phyloP scores from a whole-genome alignment of 345 rosid genomes.

The Arabis alpina region DNA sequence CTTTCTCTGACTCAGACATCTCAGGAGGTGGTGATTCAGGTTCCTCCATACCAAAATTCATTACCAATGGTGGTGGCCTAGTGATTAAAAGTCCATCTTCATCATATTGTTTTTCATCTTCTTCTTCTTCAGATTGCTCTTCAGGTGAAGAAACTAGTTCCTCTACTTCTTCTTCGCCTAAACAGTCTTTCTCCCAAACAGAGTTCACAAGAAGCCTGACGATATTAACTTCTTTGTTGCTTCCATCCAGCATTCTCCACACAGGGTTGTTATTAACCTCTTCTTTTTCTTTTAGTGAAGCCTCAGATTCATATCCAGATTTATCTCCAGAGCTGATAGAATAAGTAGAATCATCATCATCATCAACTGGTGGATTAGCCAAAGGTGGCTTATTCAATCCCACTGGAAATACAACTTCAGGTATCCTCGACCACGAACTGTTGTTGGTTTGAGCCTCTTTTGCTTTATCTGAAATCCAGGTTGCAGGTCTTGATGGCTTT shows the following conservation, averaged over 20 bases:
- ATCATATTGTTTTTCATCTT: conserved; percentile 27
- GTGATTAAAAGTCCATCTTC: conserved; percentile 34
- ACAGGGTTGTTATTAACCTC: conserved; percentile 6
- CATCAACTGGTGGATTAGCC: conserved; percentile 24
- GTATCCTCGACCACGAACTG: conserved; percentile 5
- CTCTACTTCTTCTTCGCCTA: conserved; percentile 21
- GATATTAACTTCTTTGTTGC: conserved; percentile 35
- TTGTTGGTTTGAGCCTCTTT: conserved; percentile 19
- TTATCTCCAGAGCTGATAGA: conserved; percentile 31
- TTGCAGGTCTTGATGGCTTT: conserved; percentile 12
- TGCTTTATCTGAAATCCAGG: conserved; percentile 9
- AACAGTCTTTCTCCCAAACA: conserved; percentile 33
- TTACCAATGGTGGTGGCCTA: conserved; percentile 29
- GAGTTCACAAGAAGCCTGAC: conserved; percentile 44
- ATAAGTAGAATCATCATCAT: conserved; percentile 15
- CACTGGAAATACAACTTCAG: conserved; percentile 20
- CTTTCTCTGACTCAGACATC: conserved; percentile 14
- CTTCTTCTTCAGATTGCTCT: conserved; percentile 22
- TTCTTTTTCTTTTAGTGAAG: conserved; percentile 33
- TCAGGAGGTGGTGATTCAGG: conserved; percentile 33
- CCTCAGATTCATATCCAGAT: conserved; percentile 39
- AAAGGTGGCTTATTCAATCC: neutral
- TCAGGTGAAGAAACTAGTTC: conserved; percentile 32
- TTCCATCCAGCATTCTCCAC: conserved; percentile 31
- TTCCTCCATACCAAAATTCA: conserved; percentile 31